A percentile compares a stretch with the other conserved stretches of the same genome.
Evolutionary conservation across 1,284 basidiomycete genomes (phyloP).

Genomic region (Marasmius tenuissimus): DNA sequence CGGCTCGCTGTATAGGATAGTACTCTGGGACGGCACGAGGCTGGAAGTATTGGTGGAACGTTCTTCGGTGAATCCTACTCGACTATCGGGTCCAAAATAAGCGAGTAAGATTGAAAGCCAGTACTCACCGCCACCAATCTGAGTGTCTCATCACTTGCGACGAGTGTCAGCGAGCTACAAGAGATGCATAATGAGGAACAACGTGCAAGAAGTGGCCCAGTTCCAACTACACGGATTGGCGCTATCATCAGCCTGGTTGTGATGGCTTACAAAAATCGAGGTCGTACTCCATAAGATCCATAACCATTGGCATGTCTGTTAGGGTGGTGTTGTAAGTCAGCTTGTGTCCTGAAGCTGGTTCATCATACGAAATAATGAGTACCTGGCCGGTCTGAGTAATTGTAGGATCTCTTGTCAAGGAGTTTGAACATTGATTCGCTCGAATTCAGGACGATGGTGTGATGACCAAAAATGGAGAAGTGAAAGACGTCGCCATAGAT

Average conservation of each 20-base stretch:
- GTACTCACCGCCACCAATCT: slow-evolving; percentile 26
- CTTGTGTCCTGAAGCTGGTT: too few species aligned
- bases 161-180: not conserved
- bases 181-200: not conserved
- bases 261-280: too few species aligned
- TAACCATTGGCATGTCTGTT: slow-evolving; percentile 19
- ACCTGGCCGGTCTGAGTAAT: slow-evolving; percentile 21
- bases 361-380: not conserved
- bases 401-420: slow-evolving; percentile 20
- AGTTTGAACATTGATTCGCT: slow-evolving; percentile 19
- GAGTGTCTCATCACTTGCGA: slow-evolving; percentile 23
- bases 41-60: slow-evolving; percentile 23
- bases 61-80: slow-evolving; percentile 17
- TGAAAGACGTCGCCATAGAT: slow-evolving; percentile 5
- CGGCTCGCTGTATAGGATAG: slow-evolving; percentile 15
- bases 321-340: not conserved
- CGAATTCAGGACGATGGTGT: slow-evolving; percentile 22
- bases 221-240: slow-evolving; percentile 12
- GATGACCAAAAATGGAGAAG: slow-evolving; percentile 9
- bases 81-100: not conserved
- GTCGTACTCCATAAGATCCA: slow-evolving; percentile 22
- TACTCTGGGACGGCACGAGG: slow-evolving; percentile 9
- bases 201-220: slow-evolving; percentile 25
- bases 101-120: not conserved
- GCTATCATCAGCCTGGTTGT: too few species aligned